Evolutionary conservation across 2,329 filamentous ascomycete species (phyloP).

Genomic region (Akanthomyces uredinophilus): DNA sequence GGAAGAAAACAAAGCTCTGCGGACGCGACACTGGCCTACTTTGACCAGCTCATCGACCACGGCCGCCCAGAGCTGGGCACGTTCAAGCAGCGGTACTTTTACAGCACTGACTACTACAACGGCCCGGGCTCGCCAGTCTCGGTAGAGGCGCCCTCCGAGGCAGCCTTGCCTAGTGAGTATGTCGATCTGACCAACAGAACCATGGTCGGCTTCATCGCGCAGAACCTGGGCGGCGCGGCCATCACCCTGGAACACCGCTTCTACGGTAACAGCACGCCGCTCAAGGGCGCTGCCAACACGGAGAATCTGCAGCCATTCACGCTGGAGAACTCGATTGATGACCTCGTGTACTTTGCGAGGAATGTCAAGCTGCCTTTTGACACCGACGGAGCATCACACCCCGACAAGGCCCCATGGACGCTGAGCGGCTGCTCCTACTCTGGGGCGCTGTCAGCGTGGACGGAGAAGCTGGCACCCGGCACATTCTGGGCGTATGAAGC

Average conservation of each 20-base stretch:
- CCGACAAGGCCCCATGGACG: slow-evolving; percentile 63
- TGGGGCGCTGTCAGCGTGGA: slow-evolving; percentile 68
- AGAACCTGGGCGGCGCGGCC: slow-evolving; percentile 64
- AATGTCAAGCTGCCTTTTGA: slow-evolving; percentile 65
- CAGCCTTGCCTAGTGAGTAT: slow-evolving; percentile 50
- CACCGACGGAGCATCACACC: slow-evolving; percentile 56
- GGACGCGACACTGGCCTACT: slow-evolving; percentile 24
- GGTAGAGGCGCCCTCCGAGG: slow-evolving; percentile 63
- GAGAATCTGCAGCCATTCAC: slow-evolving; percentile 70
- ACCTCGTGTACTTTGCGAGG: slow-evolving; percentile 69
- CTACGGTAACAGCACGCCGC: slow-evolving; percentile 69
- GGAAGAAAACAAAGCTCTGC: background rate
- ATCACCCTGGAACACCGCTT: slow-evolving; percentile 76
- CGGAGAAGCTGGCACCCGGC: slow-evolving; percentile 67
- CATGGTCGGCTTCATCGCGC: slow-evolving; percentile 57
- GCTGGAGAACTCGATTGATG: slow-evolving; percentile 71
- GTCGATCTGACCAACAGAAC: slow-evolving; percentile 65
- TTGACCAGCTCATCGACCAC: slow-evolving; percentile 56
- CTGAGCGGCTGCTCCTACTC: slow-evolving; percentile 76
- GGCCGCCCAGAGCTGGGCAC: slow-evolving; percentile 48
- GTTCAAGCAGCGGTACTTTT: slow-evolving; percentile 74
- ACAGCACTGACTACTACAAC: slow-evolving; percentile 68
- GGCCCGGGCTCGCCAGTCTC: slow-evolving; percentile 73
- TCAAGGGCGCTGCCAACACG: slow-evolving; percentile 48
- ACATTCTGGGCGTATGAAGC: slow-evolving; percentile 71